These are phyloP conservation scores for Oryza officinalis DNA, from an alignment of 176 grass and related monocot genomes.

Conservation along the genomic window DNA sequence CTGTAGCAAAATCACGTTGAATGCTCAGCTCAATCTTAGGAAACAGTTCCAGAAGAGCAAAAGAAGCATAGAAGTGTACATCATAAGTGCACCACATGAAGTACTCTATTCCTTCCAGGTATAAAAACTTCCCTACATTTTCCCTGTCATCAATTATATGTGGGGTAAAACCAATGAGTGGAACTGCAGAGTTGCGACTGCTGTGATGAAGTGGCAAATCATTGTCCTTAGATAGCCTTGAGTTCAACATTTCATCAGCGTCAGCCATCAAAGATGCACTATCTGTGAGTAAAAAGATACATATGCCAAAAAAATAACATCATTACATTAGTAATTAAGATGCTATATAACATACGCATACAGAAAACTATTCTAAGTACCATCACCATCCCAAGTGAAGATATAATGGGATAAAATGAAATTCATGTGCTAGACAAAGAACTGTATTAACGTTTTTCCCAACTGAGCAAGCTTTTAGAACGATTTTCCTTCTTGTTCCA, in stretches of 20 bases:
- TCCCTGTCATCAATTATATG: conserved; percentile 49
- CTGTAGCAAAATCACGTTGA: conserved; percentile 88
- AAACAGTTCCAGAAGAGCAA: conserved; percentile 88
- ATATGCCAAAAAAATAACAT: conserved; percentile 1
- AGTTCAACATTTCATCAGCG: conserved; percentile 35
- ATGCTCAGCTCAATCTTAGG: conserved; percentile 94
- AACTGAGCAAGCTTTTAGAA: background rate
- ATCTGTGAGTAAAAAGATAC: conserved; percentile 49
- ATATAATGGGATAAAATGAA: conserved; percentile 16
- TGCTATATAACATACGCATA: background rate
- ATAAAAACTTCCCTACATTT: conserved; percentile 91
- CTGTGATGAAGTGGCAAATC: conserved; percentile 33
- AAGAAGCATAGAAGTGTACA: conserved; percentile 97
- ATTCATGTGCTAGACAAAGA: background rate
- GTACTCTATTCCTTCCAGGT: conserved; percentile 95
- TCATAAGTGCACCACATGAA: conserved; percentile 99
- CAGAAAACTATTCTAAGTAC: background rate
- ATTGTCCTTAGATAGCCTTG: conserved; percentile 24
- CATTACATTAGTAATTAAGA: background rate
- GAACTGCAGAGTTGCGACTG: conserved; percentile 24
- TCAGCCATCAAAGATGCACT: conserved; percentile 43
- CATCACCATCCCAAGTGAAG: background rate
- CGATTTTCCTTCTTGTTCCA: background rate
- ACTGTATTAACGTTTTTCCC: background rate
- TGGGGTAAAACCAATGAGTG: conserved; percentile 28